phyloP scores from a whole-genome alignment of 2,329 filamentous ascomycete genomes.

The Neonectria coccinea region DNA sequence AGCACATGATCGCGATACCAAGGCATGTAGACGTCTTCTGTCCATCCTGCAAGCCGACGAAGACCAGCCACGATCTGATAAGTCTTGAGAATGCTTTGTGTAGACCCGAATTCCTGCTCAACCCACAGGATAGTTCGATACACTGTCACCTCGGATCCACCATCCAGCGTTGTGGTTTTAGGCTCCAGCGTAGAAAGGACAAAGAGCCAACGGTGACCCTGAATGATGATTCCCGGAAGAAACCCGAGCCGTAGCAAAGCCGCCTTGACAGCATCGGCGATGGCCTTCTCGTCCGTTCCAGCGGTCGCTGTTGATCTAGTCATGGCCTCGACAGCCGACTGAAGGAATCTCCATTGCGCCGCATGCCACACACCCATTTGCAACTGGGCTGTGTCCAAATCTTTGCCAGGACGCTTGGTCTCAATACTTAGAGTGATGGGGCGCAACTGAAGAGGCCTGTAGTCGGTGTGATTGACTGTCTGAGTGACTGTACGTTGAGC shows the following conservation, averaged over 20 bases:
- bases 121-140: conserved; percentile 10
- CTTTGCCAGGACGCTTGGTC: neutral
- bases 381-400: neutral
- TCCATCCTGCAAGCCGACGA: conserved; percentile 19
- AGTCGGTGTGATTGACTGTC: conserved; percentile 13
- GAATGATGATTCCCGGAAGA: conserved; percentile 27
- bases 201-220: conserved; percentile 24
- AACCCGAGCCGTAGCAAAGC: neutral
- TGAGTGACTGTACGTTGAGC: neutral
- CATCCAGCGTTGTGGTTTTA: conserved; percentile 6
- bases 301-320: no score
- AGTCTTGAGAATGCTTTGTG: conserved; percentile 8
- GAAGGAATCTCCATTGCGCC: neutral
- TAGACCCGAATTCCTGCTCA: conserved; percentile 22
- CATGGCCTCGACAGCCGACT: no score
- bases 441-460: neutral
- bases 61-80: conserved; percentile 29
- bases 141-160: no score
- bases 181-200: conserved; percentile 26
- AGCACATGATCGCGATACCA: conserved; percentile 12
- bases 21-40: conserved; percentile 21
- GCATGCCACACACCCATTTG: conserved; percentile 1
- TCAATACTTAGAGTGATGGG: conserved; percentile 8
- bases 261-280: no score
- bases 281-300: no score